These are phyloP conservation scores for Phylloporus arenicola DNA, from an alignment of 768 basidiomycete species.

Conservation along the genomic window DNA sequence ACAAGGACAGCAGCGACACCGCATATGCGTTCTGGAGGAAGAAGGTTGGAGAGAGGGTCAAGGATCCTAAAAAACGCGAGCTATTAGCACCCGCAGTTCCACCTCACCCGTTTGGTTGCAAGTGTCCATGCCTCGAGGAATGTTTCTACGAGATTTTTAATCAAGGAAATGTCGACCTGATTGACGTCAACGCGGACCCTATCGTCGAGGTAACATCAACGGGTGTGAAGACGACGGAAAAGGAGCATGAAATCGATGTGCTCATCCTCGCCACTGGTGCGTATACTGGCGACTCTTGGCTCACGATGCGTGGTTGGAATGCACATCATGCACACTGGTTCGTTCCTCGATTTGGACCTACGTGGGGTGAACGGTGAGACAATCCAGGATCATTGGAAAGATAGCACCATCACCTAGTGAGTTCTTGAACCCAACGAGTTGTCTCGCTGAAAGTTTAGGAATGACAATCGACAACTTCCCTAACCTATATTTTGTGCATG, in stretches of 20 bases:
- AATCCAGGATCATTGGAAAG: constrained; percentile 12
- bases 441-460: neutral
- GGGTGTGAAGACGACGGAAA: constrained; percentile 8
- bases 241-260: constrained; percentile 8
- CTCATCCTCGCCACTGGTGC: constrained; percentile 6
- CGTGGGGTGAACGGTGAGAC: constrained; percentile 2
- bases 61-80: constrained; percentile 3
- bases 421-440: too few species aligned
- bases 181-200: constrained; percentile 6
- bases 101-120: constrained; percentile 10
- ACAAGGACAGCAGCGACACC: neutral
- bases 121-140: constrained; percentile 5
- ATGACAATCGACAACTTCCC: constrained; percentile 7
- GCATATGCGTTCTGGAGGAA: constrained; percentile 11
- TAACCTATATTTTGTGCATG: constrained; percentile 13
- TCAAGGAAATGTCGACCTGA: constrained; percentile 10
- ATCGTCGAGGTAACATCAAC: constrained; percentile 3
- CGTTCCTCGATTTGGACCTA: constrained; percentile 7
- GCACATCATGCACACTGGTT: neutral
- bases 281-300: neutral
- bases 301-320: neutral
- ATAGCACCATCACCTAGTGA: constrained; percentile 14
- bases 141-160: too few species aligned
- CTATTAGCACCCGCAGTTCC: neutral
- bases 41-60: constrained; percentile 1